Evolutionary conservation across 1,284 basidiomycete species (phyloP).

Genomic region (Cryptococcus depauperatus): DNA sequence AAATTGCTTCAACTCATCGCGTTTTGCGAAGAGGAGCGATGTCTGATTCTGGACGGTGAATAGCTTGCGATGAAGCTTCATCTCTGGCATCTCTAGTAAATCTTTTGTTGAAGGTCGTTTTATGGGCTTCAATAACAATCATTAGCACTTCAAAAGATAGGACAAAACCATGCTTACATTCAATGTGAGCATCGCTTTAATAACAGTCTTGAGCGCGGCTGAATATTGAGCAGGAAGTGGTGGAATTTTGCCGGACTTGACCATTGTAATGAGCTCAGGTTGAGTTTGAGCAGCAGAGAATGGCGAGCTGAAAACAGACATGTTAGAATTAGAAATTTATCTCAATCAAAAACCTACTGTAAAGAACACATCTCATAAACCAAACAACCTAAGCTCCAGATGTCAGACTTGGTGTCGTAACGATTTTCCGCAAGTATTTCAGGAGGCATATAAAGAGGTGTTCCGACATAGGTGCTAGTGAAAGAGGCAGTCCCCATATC

Average conservation of each 20-base stretch:
- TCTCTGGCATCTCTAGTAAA: constrained; percentile 42
- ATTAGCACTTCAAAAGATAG: neutral
- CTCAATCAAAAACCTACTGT: constrained; percentile 47
- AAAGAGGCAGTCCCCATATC: constrained; percentile 78
- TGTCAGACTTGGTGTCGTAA: constrained; percentile 95
- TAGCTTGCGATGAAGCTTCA: constrained; percentile 41
- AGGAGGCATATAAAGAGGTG: constrained; percentile 98
- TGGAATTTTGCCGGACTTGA: constrained; percentile 40
- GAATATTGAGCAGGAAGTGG: constrained; percentile 36
- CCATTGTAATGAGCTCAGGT: constrained; percentile 40
- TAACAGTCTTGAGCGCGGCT: constrained; percentile 29
- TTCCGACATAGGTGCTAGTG: constrained; percentile 96
- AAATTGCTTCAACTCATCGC: constrained; percentile 51
- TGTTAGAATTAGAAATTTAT: constrained; percentile 3
- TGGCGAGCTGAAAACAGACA: constrained; percentile 28
- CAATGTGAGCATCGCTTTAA: constrained; percentile 41
- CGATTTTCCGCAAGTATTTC: constrained; percentile 92
- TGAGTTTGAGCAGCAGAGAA: constrained; percentile 43
- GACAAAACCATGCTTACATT: constrained; percentile 23
- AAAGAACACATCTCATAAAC: constrained; percentile 92
- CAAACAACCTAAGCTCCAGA: constrained; percentile 94
- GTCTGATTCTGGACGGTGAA: constrained; percentile 43
- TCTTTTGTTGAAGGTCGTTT: constrained; percentile 41
- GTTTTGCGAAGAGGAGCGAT: constrained; percentile 28
- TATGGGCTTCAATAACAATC: constrained; percentile 23